Percentiles rank a stretch among this genome's conserved stretches.
phyloP scores from a whole-genome alignment of 2,329 filamentous ascomycete species.

The Raffaelea albimanens region DNA sequence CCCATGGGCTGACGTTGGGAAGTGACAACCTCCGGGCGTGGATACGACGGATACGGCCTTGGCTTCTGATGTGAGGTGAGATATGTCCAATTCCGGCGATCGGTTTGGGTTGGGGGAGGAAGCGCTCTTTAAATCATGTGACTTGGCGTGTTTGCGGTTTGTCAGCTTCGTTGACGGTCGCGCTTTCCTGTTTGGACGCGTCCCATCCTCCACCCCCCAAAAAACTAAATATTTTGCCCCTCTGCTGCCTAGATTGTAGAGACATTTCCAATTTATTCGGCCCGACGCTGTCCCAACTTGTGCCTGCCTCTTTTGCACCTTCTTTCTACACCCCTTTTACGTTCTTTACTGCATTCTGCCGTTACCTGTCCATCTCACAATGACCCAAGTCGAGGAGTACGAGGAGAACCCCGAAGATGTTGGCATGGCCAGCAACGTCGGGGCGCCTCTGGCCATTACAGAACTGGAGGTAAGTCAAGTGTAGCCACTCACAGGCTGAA shows the following conservation, averaged over 20 bases:
- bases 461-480: conserved; percentile 69
- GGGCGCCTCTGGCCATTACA: conserved; percentile 82
- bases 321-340: background rate
- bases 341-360: background rate
- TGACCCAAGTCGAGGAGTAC: conserved; percentile 48
- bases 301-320: conserved; percentile 1
- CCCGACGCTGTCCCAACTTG: background rate
- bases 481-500: no score
- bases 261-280: no score
- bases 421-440: conserved; percentile 65
- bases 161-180: conserved; percentile 9
- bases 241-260: background rate
- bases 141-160: conserved; percentile 13
- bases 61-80: no score
- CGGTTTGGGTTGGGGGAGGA: no score
- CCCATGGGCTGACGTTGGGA: no score
- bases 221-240: conserved; percentile 6
- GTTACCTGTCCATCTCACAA: conserved; percentile 13
- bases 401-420: conserved; percentile 65
- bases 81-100: no score
- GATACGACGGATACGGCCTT: no score
- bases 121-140: conserved; percentile 14
- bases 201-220: no score
- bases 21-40: no score
- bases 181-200: conserved; percentile 13